Conservation (phyloP, 2,329 filamentous ascomycete species). For the Xylaria polymorpha region DNA sequence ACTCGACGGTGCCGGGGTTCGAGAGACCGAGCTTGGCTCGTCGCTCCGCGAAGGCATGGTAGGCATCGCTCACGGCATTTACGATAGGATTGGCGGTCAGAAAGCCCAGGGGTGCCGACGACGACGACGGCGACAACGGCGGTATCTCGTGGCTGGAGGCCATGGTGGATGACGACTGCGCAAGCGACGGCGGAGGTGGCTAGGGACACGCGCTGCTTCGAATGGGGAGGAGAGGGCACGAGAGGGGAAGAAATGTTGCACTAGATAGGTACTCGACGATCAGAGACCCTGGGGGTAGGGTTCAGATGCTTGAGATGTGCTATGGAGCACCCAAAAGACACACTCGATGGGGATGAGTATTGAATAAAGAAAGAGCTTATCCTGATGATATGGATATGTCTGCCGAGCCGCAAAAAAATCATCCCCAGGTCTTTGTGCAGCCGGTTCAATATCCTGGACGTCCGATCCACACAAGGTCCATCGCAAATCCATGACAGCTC, state of each 20-base stretch:
- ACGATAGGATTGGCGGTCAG: constrained; percentile 80
- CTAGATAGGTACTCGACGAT: neutral
- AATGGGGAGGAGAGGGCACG: neutral
- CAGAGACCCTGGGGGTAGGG: neutral
- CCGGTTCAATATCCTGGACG: constrained; percentile 30
- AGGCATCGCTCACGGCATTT: constrained; percentile 77
- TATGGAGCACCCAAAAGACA: constrained; percentile 23
- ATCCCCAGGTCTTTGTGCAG: constrained; percentile 32
- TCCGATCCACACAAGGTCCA: constrained; percentile 35
- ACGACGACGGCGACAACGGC: constrained; percentile 6
- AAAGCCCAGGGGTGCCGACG: constrained; percentile 67
- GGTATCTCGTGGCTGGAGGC: constrained; percentile 56
- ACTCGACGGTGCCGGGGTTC: constrained; percentile 94
- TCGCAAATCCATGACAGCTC: constrained; percentile 8
- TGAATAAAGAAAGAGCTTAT: constrained; percentile 29
- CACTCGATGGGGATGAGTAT: constrained; percentile 14
- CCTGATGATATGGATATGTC: constrained; percentile 12
- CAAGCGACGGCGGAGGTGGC: constrained; percentile 36
- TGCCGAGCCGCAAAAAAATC: constrained; percentile 38
- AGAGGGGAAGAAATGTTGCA: constrained; percentile 21
- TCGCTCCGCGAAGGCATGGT: constrained; percentile 84
- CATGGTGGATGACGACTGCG: constrained; percentile 56
- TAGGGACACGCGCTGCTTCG: constrained; percentile 42
- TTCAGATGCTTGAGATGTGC: constrained; percentile 7
- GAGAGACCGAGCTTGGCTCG: constrained; percentile 87